Evolutionary conservation across 306 rosid species (phyloP).

Genomic region (Sesbania bispinosa): DNA sequence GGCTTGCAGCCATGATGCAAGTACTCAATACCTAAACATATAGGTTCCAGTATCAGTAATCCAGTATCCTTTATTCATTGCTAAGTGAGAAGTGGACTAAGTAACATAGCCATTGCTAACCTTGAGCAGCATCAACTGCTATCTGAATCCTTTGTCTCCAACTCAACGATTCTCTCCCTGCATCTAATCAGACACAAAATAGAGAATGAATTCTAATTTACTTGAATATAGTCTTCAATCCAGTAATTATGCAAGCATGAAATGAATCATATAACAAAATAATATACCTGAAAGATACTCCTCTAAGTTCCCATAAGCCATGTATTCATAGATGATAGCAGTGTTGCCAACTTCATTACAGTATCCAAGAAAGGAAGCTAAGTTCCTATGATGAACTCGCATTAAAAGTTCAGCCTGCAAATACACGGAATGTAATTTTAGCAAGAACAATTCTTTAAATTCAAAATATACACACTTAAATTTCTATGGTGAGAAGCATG

Average conservation of each 20-base stretch:
- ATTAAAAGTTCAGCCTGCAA: slow-evolving; percentile 46
- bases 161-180: slow-evolving; percentile 16
- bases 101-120: background rate
- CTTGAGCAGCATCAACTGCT: slow-evolving; percentile 35
- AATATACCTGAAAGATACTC: slow-evolving; percentile 26
- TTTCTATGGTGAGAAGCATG: background rate
- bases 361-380: slow-evolving; percentile 45
- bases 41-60: background rate
- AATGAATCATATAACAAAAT: background rate
- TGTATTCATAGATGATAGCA: slow-evolving; percentile 28
- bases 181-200: too few species aligned
- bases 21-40: too few species aligned
- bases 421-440: background rate
- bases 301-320: slow-evolving; percentile 26
- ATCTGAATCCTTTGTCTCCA: slow-evolving; percentile 32
- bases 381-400: slow-evolving; percentile 52
- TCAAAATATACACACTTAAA: background rate
- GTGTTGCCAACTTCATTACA: slow-evolving; percentile 20
- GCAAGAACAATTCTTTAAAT: background rate
- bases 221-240: too few species aligned
- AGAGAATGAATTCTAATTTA: too few species aligned
- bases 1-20: slow-evolving; percentile 35
- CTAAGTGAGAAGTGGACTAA: background rate
- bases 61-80: background rate
- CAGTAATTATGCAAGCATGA: too few species aligned